These are phyloP conservation scores for Vitis hybrid DNA, from an alignment of 177 flowering plant species.

Conservation along the genomic window DNA sequence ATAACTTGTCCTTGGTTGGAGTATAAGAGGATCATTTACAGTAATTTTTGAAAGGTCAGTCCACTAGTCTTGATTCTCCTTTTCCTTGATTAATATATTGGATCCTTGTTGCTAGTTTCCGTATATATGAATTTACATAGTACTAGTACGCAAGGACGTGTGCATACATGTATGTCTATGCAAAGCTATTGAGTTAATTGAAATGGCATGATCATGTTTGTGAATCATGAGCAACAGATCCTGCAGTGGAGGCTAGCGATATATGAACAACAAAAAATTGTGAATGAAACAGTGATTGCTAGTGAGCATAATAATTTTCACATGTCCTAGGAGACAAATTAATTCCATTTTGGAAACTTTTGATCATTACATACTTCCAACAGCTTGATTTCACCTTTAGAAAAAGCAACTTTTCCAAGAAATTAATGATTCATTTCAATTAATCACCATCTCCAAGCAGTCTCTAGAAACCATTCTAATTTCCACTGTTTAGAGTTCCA, in stretches of 20 bases:
- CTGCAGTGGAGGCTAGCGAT: constrained; percentile 12
- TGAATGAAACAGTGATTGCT: constrained; percentile 17
- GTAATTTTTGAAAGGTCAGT: not conserved
- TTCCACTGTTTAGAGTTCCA: no score
- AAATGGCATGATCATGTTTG: not conserved
- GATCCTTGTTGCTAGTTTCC: no score
- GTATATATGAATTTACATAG: not conserved
- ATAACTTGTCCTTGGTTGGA: no score
- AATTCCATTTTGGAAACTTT: constrained; percentile 6
- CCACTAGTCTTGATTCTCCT: not conserved
- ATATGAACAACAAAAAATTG: not conserved
- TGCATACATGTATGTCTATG: not conserved
- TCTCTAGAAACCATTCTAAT: no score
- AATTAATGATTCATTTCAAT: not conserved
- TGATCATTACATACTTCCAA: constrained; percentile 14
- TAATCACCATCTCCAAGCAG: not conserved
- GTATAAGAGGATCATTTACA: not conserved
- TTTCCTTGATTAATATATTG: no score
- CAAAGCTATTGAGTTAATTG: not conserved
- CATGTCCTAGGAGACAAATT: not conserved
- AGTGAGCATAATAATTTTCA: constrained; percentile 8
- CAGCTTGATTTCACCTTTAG: constrained; percentile 13
- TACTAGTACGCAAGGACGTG: not conserved
- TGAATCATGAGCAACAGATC: constrained; percentile 3
- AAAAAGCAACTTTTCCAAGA: constrained; percentile 1